Conservation (phyloP, 768 basidiomycete species). For the Psilocybe azurescens region DNA sequence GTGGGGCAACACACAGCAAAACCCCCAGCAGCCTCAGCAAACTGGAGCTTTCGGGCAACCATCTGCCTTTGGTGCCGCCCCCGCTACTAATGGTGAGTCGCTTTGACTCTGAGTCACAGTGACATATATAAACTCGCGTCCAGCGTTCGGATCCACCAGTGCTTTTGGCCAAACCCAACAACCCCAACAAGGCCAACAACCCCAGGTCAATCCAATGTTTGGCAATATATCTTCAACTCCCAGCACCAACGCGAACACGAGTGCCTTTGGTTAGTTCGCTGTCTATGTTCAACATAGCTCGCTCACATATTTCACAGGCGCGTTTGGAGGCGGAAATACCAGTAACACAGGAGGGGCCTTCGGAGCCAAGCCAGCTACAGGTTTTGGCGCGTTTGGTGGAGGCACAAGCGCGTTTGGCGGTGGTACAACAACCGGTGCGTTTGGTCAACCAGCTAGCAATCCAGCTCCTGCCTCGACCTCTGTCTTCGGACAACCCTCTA, state of each 20-base stretch:
- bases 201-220: conserved; percentile 81
- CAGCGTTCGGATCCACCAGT: conserved; percentile 59
- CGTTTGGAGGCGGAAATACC: conserved; percentile 46
- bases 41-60: conserved; percentile 72
- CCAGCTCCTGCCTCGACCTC: conserved; percentile 32
- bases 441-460: conserved; percentile 43
- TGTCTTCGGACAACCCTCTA: conserved; percentile 47
- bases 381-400: conserved; percentile 80
- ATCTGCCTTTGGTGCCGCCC: conserved; percentile 33
- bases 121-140: conserved; percentile 29
- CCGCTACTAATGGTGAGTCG: conserved; percentile 42
- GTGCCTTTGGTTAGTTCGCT: conserved; percentile 51
- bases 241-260: conserved; percentile 33
- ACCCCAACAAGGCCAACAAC: conserved; percentile 59
- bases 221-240: conserved; percentile 55
- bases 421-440: conserved; percentile 42
- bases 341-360: conserved; percentile 53
- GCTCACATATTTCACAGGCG: conserved; percentile 39
- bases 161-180: conserved; percentile 66
- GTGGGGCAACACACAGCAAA: conserved; percentile 73
- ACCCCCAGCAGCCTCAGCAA: conserved; percentile 60
- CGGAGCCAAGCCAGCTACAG: conserved; percentile 72
- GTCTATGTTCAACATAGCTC: conserved; percentile 19
- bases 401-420: conserved; percentile 61
- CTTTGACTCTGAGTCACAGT: conserved; percentile 25